Evolutionary conservation across 192 early-diverging fungal genomes (phyloP).

Genomic region (Chytriomyces confervae): DNA sequence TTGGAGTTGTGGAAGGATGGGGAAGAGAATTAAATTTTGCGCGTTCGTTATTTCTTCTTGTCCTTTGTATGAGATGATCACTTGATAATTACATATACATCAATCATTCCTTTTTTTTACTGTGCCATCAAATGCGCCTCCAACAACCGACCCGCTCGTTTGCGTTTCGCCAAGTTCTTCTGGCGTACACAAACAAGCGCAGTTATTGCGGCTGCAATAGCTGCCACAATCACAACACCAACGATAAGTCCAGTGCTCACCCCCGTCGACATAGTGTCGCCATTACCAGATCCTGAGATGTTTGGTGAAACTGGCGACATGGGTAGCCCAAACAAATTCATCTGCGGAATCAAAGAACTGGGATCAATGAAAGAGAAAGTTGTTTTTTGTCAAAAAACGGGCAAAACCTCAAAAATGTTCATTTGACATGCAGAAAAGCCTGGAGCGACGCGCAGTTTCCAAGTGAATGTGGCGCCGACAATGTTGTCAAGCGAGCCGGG

Average conservation of each 20-base stretch:
- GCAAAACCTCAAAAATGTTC: neutral
- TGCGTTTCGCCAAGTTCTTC: neutral
- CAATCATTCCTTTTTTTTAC: no score
- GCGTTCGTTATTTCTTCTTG: no score
- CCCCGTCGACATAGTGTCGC: neutral
- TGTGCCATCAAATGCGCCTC: no score
- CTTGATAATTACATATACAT: no score
- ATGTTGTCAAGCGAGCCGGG: neutral
- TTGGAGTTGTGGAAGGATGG: slow-evolving; percentile 5
- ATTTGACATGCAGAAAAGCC: neutral
- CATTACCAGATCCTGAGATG: neutral
- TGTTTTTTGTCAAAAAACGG: no score
- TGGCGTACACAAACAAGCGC: neutral
- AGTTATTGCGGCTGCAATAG: neutral
- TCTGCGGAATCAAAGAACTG: neutral
- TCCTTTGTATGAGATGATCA: no score
- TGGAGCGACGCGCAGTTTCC: neutral
- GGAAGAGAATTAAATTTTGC: neutral
- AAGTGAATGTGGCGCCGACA: neutral
- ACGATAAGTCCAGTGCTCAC: neutral
- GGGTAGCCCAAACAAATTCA: slow-evolving; percentile 1
- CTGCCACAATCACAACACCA: neutral
- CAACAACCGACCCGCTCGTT: neutral
- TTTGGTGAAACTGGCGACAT: neutral
- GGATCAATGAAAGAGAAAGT: neutral